Evolutionary conservation across 805 yeast genomes (phyloP), one percentile per base, ranked within the genome.

Genomic region (Lipomyces starkeyi): DNA sequence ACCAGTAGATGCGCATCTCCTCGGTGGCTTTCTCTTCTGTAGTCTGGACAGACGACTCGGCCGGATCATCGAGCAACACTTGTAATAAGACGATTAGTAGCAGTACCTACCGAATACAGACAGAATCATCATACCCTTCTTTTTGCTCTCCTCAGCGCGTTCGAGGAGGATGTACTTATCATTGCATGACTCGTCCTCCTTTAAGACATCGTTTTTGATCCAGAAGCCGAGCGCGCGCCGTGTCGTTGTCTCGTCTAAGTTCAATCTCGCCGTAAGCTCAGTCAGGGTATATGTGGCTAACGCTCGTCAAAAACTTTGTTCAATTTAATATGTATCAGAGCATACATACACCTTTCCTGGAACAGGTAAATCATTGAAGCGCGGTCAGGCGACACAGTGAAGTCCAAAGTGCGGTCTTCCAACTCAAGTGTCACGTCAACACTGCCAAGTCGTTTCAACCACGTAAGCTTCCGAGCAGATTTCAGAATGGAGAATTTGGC

Each of bases 321-420:
- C 22, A n/a, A 40, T 32, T 49, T 17, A 6, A 25, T 22, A 37
- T 9, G 17, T 17, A 40, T 52, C 14, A 58, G 37, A 34, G 29
- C 17, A 22, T 63, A 47, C 60, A 47, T 53, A 29, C 62, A 29
- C 34, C 20, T 68, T 7, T 71, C 74, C 55, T 83, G 77, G 71
- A 89, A 89, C 11, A 82, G 76, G 25, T 80, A 76, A 8, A 91
- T 84, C 2, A 91, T 85, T 0, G 89, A 80, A 0, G 95, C 96
- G 70, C 87, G 87, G 53, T 86, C 90, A 0, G 97, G 89, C 1
- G 89, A 76, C 0, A 90, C 97, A 6, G 80, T 80, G 69, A 85
- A 82, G 0, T 49, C 75, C 61, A 77, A 62, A 6, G 73, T 75
- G 13, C 83, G 77, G n/a, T 84, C 87, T 14, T 80, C 80, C n/a